Conservation (phyloP, 768 basidiomycete species). For the Leccinum truebloodii region DNA sequence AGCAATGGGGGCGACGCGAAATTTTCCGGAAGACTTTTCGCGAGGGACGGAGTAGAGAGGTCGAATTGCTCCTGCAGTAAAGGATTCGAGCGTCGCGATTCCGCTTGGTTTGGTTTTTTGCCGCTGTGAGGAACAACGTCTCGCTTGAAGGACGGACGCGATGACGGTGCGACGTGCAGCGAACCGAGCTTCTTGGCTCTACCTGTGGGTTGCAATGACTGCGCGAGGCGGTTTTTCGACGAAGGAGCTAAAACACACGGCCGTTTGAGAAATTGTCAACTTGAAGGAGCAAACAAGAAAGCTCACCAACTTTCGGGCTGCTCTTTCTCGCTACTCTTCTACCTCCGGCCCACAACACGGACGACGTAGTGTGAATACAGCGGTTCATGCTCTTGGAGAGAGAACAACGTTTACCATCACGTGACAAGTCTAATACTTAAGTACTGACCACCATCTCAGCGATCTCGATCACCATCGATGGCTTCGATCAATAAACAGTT, state of each 20-base stretch:
- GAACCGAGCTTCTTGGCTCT: slow-evolving; percentile 29
- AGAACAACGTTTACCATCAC: not conserved
- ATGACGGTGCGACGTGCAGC: slow-evolving; percentile 25
- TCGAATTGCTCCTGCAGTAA: slow-evolving; percentile 42
- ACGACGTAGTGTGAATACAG: slow-evolving; percentile 10
- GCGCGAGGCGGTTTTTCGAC: slow-evolving; percentile 29
- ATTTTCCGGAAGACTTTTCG: slow-evolving; percentile 32
- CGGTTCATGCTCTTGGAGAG: not conserved
- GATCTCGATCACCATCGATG: slow-evolving; percentile 14
- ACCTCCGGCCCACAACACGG: slow-evolving; percentile 9
- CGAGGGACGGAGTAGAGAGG: slow-evolving; percentile 26
- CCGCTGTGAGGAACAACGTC: slow-evolving; percentile 22
- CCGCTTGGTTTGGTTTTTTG: slow-evolving; percentile 7
- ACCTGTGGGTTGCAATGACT: slow-evolving; percentile 29
- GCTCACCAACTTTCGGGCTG: slow-evolving; percentile 17
- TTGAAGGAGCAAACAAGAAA: not conserved
- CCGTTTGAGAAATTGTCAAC: not conserved
- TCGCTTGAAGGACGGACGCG: slow-evolving; percentile 19
- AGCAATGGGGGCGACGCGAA: slow-evolving; percentile 75
- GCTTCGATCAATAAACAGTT: slow-evolving; percentile 56
- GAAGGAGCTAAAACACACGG: slow-evolving; percentile 17
- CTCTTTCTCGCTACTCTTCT: slow-evolving; percentile 17
- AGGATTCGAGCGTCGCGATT: slow-evolving; percentile 21
- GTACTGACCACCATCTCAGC: not conserved
- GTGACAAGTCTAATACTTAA: not conserved